Percentiles rank a stretch among this genome's conserved stretches.
Evolutionary conservation across 805 yeast genomes (phyloP).

Genomic region (Kregervanrija fluxuum): DNA sequence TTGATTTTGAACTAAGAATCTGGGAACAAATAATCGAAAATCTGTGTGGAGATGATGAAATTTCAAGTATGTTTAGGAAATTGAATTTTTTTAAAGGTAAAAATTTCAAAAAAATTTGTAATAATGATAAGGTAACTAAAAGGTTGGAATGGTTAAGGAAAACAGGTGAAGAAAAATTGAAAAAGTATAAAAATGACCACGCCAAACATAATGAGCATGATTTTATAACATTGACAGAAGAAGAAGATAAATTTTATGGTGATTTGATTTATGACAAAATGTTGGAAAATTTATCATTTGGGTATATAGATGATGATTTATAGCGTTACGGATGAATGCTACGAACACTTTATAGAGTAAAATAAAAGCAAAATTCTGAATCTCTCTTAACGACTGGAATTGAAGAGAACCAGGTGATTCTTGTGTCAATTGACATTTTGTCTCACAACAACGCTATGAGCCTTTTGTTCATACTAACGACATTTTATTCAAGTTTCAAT

Average conservation of each 20-base stretch:
- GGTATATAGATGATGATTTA: neutral
- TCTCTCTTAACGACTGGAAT: too few relatives aligned
- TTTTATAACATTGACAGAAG: neutral
- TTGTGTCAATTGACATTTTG: too few relatives aligned
- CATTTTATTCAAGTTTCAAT: too few relatives aligned
- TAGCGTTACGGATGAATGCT: too few relatives aligned
- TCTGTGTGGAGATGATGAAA: constrained; percentile 15
- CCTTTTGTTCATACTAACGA: too few relatives aligned
- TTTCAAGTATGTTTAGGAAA: constrained; percentile 2
- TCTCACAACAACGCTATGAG: too few relatives aligned
- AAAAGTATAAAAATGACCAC: neutral
- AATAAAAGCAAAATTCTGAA: too few relatives aligned
- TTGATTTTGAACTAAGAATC: constrained; percentile 20
- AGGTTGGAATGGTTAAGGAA: constrained; percentile 20
- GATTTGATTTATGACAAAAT: constrained; percentile 6
- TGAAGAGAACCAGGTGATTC: too few relatives aligned
- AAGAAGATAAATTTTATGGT: constrained; percentile 5
- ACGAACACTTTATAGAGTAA: too few relatives aligned
- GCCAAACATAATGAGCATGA: neutral
- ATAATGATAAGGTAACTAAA: constrained; percentile 11
- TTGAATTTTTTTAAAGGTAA: constrained; percentile 16
- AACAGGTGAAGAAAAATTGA: constrained; percentile 11
- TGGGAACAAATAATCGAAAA: constrained; percentile 16
- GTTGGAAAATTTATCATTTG: neutral
- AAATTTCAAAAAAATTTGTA: constrained; percentile 17